phyloP scores from a whole-genome alignment of 306 rosid species.

The Crotalaria pallida region DNA sequence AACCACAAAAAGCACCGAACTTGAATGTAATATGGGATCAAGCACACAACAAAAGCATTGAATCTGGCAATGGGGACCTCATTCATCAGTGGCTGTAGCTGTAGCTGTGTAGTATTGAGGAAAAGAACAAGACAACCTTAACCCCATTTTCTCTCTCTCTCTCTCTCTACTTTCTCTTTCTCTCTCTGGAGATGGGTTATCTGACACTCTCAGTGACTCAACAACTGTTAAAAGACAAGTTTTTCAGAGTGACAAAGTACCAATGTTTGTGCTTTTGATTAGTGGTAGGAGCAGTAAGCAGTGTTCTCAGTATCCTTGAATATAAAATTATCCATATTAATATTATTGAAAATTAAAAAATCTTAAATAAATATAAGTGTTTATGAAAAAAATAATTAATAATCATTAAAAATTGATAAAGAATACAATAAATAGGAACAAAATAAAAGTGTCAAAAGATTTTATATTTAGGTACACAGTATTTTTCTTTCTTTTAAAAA shows the following conservation, averaged over 20 bases:
- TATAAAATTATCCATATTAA: too few species aligned
- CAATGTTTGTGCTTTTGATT: neutral
- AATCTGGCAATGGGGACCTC: conserved; percentile 34
- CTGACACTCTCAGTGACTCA: conserved; percentile 37
- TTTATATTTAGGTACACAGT: too few species aligned
- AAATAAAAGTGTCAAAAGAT: too few species aligned
- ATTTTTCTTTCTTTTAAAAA: too few species aligned
- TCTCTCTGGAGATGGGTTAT: conserved; percentile 33
- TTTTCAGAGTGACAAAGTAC: conserved; percentile 17
- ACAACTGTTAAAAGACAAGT: conserved; percentile 36
- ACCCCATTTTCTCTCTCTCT: conserved; percentile 51
- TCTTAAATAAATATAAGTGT: too few species aligned
- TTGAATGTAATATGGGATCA: conserved; percentile 31
- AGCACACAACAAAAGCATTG: conserved; percentile 19
- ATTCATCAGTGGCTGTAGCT: conserved; percentile 29
- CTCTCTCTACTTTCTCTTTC: conserved; percentile 13
- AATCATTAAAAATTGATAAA: too few species aligned
- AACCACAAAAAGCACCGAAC: conserved; percentile 24
- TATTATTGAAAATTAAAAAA: too few species aligned
- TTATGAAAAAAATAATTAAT: too few species aligned
- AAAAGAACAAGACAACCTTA: conserved; percentile 34
- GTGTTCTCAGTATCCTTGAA: too few species aligned
- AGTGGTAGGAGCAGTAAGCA: too few species aligned
- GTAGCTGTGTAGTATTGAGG: too few species aligned
- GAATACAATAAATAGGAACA: too few species aligned